These are phyloP conservation scores for Aspergillus coremiiformis DNA, from an alignment of 495 filamentous ascomycete genomes.

Conservation along the genomic window DNA sequence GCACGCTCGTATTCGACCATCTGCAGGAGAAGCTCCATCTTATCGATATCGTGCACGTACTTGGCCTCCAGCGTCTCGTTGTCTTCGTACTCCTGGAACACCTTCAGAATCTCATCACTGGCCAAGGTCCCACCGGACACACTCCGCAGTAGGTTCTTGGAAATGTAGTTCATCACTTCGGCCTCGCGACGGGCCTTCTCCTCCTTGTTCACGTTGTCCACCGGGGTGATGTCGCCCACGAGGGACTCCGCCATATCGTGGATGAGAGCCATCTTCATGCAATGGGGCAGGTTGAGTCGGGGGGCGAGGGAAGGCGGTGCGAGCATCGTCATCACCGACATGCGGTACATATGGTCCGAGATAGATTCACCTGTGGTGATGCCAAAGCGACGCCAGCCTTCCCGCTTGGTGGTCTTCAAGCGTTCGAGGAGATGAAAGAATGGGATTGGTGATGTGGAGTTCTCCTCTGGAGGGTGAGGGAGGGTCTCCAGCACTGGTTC, in stretches of 20 bases:
- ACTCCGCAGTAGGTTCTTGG: slow-evolving; percentile 59
- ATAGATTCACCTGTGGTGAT: slow-evolving; percentile 76
- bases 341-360: slow-evolving; percentile 98
- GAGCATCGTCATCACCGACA: slow-evolving; percentile 93
- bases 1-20: slow-evolving; percentile 94
- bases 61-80: slow-evolving; percentile 70
- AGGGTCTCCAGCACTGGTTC: slow-evolving; percentile 40
- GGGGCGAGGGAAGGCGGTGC: slow-evolving; percentile 68
- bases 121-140: slow-evolving; percentile 57
- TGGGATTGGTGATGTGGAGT: slow-evolving; percentile 66
- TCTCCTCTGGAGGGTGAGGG: slow-evolving; percentile 45
- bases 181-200: slow-evolving; percentile 86
- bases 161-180: slow-evolving; percentile 84
- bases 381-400: slow-evolving; percentile 87
- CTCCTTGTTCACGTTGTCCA: slow-evolving; percentile 53
- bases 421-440: slow-evolving; percentile 92
- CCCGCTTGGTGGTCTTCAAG: slow-evolving; percentile 90
- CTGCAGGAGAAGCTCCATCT: slow-evolving; percentile 88
- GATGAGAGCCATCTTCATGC: slow-evolving; percentile 86
- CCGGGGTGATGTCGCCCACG: slow-evolving; percentile 93
- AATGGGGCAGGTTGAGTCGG: slow-evolving; percentile 67
- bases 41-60: slow-evolving; percentile 96
- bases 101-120: slow-evolving; percentile 58
- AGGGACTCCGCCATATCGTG: slow-evolving; percentile 97
- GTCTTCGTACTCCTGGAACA: slow-evolving; percentile 95